phyloP scores from a whole-genome alignment of 2,329 filamentous ascomycete genomes.

The Pseudonectria buxi region DNA sequence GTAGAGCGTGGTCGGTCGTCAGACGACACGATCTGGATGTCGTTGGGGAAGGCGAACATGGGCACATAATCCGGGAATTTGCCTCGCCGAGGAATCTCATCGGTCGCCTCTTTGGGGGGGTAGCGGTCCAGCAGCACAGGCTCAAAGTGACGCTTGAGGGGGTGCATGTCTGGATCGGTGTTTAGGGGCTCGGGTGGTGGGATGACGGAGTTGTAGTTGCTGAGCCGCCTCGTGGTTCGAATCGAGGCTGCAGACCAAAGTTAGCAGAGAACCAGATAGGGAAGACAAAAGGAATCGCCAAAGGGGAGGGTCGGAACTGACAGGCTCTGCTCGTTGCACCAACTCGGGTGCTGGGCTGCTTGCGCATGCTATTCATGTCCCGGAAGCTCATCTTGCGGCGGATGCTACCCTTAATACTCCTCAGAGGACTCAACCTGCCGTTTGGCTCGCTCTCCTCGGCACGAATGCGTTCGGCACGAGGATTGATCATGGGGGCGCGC shows the following conservation, averaged over 20 bases:
- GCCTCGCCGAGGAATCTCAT: conserved; percentile 73
- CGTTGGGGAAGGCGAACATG: conserved; percentile 98
- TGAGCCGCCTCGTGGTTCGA: conserved; percentile 80
- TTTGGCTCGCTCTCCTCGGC: conserved; percentile 57
- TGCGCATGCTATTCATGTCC: conserved; percentile 92
- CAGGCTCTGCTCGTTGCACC: conserved; percentile 46
- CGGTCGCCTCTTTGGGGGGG: conserved; percentile 72
- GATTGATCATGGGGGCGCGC: conserved; percentile 66
- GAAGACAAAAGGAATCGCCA: not conserved
- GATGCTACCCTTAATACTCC: conserved; percentile 72
- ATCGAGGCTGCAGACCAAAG: conserved; percentile 51
- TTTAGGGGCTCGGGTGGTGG: conserved; percentile 87
- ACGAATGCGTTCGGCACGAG: conserved; percentile 75
- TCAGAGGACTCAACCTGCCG: conserved; percentile 49
- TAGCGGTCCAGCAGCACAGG: conserved; percentile 94
- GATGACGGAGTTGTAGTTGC: conserved; percentile 98
- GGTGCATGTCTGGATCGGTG: conserved; percentile 88
- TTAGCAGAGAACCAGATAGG: not conserved
- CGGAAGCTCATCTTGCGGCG: conserved; percentile 85
- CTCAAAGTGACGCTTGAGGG: conserved; percentile 87
- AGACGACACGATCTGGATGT: conserved; percentile 92
- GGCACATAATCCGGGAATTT: conserved; percentile 95
- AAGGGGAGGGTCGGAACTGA: conserved; percentile 21
- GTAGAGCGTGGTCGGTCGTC: conserved; percentile 92
- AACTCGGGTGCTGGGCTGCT: conserved; percentile 71